Percentiles rank a stretch among this genome's conserved stretches.
These are phyloP conservation scores for Pisolithus albus DNA, from an alignment of 768 basidiomycete genomes.

Conservation along the genomic window DNA sequence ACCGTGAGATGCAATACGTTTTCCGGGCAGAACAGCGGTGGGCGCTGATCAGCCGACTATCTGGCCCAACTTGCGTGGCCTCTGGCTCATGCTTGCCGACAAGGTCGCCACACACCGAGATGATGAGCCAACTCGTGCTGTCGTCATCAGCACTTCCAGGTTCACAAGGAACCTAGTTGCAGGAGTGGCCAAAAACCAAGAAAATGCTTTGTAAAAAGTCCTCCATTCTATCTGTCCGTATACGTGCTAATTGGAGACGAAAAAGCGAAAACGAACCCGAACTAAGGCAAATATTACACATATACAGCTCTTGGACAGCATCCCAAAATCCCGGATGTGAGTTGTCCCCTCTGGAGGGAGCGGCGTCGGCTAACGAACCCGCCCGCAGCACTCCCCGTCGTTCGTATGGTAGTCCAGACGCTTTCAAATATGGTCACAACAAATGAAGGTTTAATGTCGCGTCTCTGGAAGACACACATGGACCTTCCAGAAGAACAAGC, in stretches of 20 bases:
- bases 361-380: background rate
- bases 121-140: conserved; percentile 29
- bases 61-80: conserved; percentile 47
- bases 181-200: conserved; percentile 66
- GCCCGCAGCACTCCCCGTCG: conserved; percentile 49
- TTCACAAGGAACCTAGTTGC: conserved; percentile 84
- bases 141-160: conserved; percentile 54
- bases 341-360: conserved; percentile 11
- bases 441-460: conserved; percentile 51
- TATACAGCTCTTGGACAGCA: conserved; percentile 71
- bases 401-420: conserved; percentile 66
- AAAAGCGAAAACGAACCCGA: conserved; percentile 65
- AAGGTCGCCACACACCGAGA: conserved; percentile 31
- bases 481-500: conserved; percentile 65
- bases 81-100: conserved; percentile 41
- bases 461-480: conserved; percentile 60
- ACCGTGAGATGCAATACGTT: background rate
- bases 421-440: conserved; percentile 81
- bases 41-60: conserved; percentile 38
- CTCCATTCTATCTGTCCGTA: background rate
- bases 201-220: conserved; percentile 58
- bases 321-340: conserved; percentile 57
- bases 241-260: conserved; percentile 1
- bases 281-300: conserved; percentile 60
- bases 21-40: conserved; percentile 25